Evolutionary conservation across 2,329 filamentous ascomycete species (phyloP).

Genomic region (Gliomastix tumulicola): DNA sequence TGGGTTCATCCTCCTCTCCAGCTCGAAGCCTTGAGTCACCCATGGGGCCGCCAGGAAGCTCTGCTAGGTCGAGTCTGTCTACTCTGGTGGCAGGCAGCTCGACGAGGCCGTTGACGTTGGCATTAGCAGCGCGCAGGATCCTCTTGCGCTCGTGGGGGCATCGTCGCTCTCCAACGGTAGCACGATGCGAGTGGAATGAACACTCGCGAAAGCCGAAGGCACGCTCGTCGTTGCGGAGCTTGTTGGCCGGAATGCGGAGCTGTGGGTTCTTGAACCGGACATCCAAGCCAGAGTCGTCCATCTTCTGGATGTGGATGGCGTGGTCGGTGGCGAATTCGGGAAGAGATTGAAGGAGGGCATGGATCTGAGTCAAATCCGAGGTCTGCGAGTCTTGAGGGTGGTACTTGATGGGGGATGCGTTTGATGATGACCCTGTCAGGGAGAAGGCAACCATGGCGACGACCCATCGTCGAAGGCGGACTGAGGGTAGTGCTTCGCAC

Average conservation of each 20-base stretch:
- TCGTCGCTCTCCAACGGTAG: conserved; percentile 43
- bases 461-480: conserved; percentile 50
- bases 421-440: conserved; percentile 20
- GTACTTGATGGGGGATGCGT: conserved; percentile 12
- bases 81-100: too few relatives aligned
- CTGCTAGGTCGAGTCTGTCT: too few relatives aligned
- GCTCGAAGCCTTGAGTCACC: too few relatives aligned
- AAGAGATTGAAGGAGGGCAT: conserved; percentile 32
- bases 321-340: conserved; percentile 45
- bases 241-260: conserved; percentile 49
- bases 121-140: background rate
- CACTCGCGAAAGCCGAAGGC: conserved; percentile 55
- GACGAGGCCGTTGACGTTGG: too few relatives aligned
- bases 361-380: conserved; percentile 26
- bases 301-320: conserved; percentile 42
- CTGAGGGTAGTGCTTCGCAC: conserved; percentile 39
- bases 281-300: conserved; percentile 41
- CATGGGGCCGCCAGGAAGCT: too few relatives aligned
- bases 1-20: too few relatives aligned
- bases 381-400: conserved; percentile 17
- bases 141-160: conserved; percentile 36
- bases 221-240: conserved; percentile 47
- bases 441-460: conserved; percentile 56
- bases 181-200: conserved; percentile 52
- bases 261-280: conserved; percentile 54